These are phyloP conservation scores for Exsudoporus frostii DNA, from an alignment of 768 basidiomycete species.

Conservation along the genomic window DNA sequence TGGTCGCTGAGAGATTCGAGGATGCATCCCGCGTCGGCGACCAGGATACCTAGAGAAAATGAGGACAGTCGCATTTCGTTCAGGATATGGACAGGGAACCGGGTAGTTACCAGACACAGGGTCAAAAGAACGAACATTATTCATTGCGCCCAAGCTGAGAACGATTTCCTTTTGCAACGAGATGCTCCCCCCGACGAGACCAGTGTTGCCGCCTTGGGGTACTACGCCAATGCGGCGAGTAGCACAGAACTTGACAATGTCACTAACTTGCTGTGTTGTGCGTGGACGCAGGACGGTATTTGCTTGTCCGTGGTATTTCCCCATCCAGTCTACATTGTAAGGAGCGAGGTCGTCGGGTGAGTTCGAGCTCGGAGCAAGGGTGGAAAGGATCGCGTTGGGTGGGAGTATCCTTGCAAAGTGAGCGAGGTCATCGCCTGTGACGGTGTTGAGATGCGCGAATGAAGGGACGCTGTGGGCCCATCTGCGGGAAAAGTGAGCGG, in stretches of 20 bases:
- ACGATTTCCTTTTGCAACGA: conserved; percentile 87
- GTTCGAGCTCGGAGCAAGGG: conserved; percentile 48
- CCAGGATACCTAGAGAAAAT: conserved; percentile 67
- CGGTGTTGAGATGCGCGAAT: conserved; percentile 40
- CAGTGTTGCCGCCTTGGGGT: conserved; percentile 98
- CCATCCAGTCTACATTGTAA: conserved; percentile 96
- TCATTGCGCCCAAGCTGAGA: conserved; percentile 80
- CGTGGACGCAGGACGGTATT: conserved; percentile 88
- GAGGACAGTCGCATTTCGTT: conserved; percentile 1
- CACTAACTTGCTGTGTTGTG: conserved; percentile 81
- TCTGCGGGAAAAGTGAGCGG: conserved; percentile 1
- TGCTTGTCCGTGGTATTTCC: conserved; percentile 84
- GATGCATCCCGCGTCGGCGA: conserved; percentile 93
- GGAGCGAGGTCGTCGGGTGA: conserved; percentile 63
- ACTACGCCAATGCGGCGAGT: conserved; percentile 82
- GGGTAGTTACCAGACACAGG: conserved; percentile 64
- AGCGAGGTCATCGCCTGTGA: conserved; percentile 56
- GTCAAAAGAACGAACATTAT: conserved; percentile 77
- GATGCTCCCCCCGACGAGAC: conserved; percentile 93
- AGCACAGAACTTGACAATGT: conserved; percentile 86
- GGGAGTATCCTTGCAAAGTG: conserved; percentile 69
- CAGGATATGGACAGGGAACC: conserved; percentile 1
- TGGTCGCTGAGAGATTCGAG: conserved; percentile 85
- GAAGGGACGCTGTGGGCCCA: conserved; percentile 22
- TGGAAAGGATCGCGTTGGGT: conserved; percentile 62